phyloP scores from a whole-genome alignment of 108 stramenopile genomes.

The Cyclotella distinguenda region DNA sequence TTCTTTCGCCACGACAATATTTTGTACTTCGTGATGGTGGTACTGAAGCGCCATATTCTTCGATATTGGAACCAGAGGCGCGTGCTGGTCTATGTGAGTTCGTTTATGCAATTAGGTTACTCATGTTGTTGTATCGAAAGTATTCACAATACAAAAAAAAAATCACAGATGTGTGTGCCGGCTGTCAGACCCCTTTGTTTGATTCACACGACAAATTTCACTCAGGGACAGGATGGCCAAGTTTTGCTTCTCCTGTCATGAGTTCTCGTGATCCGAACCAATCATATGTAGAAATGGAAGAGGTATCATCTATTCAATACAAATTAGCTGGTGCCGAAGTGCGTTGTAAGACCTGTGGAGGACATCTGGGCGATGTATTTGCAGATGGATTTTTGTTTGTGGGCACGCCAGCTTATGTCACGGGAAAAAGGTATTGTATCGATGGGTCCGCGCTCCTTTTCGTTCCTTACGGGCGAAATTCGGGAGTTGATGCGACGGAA shows the following conservation, averaged over 20 bases:
- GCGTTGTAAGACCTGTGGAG: slow-evolving; percentile 80
- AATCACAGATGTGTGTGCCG: slow-evolving; percentile 50
- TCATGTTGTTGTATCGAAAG: no score
- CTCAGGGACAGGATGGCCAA: slow-evolving; percentile 61
- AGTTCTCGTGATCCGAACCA: slow-evolving; percentile 20
- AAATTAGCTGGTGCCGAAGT: slow-evolving; percentile 77
- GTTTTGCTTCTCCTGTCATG: slow-evolving; percentile 51
- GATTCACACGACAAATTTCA: slow-evolving; percentile 65
- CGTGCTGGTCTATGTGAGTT: slow-evolving; percentile 68
- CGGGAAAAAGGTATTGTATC: slow-evolving; percentile 77
- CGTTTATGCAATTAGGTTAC: no score
- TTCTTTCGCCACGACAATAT: slow-evolving; percentile 59
- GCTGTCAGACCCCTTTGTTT: slow-evolving; percentile 81
- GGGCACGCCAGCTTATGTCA: slow-evolving; percentile 64
- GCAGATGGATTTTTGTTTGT: slow-evolving; percentile 73
- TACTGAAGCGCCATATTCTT: slow-evolving; percentile 71
- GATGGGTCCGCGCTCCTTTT: slow-evolving; percentile 75
- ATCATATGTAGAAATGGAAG: slow-evolving; percentile 74
- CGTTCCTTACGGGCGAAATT: slow-evolving; percentile 38
- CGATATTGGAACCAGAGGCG: slow-evolving; percentile 68
- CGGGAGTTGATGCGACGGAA: no score
- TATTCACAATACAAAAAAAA: no score
- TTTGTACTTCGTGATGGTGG: slow-evolving; percentile 75
- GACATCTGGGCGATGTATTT: slow-evolving; percentile 90
- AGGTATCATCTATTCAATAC: slow-evolving; percentile 53